Conservation (phyloP, 148 eudicot species). For the Rhododendron griersonianum region DNA sequence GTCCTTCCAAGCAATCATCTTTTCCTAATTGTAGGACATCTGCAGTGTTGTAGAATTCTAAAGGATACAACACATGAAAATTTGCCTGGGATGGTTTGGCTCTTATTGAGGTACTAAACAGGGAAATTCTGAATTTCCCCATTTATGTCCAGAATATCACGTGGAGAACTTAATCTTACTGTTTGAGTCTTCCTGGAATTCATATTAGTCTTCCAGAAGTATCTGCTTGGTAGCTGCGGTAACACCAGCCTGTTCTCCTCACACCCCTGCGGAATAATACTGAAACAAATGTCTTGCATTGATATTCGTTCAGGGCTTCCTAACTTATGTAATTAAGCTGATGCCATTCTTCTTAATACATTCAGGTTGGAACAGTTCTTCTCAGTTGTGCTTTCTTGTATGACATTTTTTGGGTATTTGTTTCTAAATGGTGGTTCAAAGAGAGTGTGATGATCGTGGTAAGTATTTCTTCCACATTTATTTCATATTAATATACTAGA, state of each 20-base stretch:
- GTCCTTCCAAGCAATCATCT: neutral
- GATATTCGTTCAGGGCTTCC: neutral
- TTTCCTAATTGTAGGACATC: neutral
- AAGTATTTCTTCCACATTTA: slow-evolving; percentile 24
- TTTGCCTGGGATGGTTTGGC: neutral
- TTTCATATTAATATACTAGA: neutral
- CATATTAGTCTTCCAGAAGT: neutral
- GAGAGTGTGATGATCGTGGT: slow-evolving; percentile 99
- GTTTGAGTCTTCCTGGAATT: neutral
- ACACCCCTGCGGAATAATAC: neutral
- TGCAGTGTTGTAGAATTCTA: neutral
- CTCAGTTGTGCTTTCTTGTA: slow-evolving; percentile 92
- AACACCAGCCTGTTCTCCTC: neutral
- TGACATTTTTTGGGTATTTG: slow-evolving; percentile 95
- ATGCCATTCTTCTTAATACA: slow-evolving; percentile 4
- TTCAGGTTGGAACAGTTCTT: slow-evolving; percentile 95
- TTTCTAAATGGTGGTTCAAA: slow-evolving; percentile 78
- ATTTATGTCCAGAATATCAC: neutral
- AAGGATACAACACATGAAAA: neutral
- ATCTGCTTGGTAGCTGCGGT: neutral
- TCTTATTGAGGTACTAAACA: neutral
- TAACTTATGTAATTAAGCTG: neutral
- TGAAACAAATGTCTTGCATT: neutral
- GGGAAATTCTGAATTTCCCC: neutral
- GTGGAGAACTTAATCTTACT: neutral